Evolutionary conservation across 2,329 filamentous ascomycete genomes (phyloP), one percentile per base, ranked within the genome.

Genomic region (Cercospora zeina): DNA sequence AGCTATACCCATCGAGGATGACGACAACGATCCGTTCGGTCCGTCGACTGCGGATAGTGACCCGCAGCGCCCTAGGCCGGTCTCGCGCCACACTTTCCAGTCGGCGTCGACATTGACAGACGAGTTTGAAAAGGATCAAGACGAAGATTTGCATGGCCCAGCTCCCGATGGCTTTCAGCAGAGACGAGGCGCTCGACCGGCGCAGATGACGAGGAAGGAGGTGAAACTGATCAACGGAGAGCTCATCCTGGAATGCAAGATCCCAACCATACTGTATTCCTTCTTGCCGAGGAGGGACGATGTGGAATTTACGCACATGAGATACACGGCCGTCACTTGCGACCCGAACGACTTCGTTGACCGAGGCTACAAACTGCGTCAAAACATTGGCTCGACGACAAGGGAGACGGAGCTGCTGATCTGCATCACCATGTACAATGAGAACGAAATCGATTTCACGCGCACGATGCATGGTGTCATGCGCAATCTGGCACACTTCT

Each of bases 391-490:
- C 50, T 84, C 81, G 61, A 96, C 90, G 0, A 81, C 87, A 30
- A 87, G 95, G 65, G 93, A 97, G 76, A 97, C 93, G 0, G 95
- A 99, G 77, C 80, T 99, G 7, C 95, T 97, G 75, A 96, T 99
- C 71, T 96, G 93, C 74, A 82, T 99, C 65, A 99, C 95, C 70
- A 97, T 97, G 95, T 97, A 97, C 81, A 99, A 99, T 77, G 95
- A 99, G 78, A 90, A 97, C 77, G 95, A 97, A 74, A 91, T 96
- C 70, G 87, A 92, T 73, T 99, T 99, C 71, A 97, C 95, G 6
- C 87, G 95, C 51, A 99, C 95, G 0, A 97, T 99, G 93, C 91
- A 97, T 75, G 95, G 93, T 59, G 91, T 99, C 61, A 96, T 99
- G 90, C 92, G 96, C 76, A 99, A 99, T 75, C 93, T 99, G 71